A percentile compares a stretch with the other conserved stretches of the same genome.
Conservation (phyloP, 2,329 filamentous ascomycete species). For the Drechslera avenae region DNA sequence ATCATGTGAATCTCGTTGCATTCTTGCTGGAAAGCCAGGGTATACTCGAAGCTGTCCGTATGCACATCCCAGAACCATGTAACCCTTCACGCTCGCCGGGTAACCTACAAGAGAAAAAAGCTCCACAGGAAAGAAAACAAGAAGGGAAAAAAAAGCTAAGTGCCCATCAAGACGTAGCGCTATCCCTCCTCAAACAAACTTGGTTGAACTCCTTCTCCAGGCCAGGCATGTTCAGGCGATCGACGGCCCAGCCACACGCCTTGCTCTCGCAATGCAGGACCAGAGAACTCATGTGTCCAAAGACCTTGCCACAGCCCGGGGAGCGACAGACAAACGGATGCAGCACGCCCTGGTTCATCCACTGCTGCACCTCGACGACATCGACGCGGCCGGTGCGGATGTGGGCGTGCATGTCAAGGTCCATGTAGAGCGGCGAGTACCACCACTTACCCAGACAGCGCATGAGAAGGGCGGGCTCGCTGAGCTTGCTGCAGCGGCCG, state of each 20-base stretch:
- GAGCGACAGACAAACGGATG: conserved; percentile 40
- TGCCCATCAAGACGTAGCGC: neutral
- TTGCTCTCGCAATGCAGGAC: conserved; percentile 37
- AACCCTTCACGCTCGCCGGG: too few species aligned
- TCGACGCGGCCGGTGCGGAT: conserved; percentile 34
- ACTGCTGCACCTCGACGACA: conserved; percentile 25
- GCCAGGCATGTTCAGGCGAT: conserved; percentile 28
- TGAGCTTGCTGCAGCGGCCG: conserved; percentile 70
- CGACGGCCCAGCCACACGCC: conserved; percentile 35
- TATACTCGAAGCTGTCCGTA: too few species aligned
- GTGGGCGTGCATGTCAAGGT: conserved; percentile 41
- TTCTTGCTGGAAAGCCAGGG: too few species aligned
- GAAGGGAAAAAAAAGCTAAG: too few species aligned
- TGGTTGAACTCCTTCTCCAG: conserved; percentile 29
- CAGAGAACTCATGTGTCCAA: conserved; percentile 34
- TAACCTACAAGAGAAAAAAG: too few species aligned
- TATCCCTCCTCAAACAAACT: conserved; percentile 9
- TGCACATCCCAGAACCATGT: too few species aligned
- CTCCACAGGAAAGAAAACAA: too few species aligned
- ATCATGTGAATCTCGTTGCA: too few species aligned
- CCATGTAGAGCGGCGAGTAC: conserved; percentile 44
- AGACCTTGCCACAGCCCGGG: conserved; percentile 30
- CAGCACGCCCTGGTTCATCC: conserved; percentile 32
- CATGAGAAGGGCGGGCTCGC: conserved; percentile 55
- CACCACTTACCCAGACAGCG: conserved; percentile 40